Evolutionary conservation across 768 basidiomycete genomes (phyloP), one percentile per base, ranked within the genome.

Genomic region (Rhodotorula graminis): DNA sequence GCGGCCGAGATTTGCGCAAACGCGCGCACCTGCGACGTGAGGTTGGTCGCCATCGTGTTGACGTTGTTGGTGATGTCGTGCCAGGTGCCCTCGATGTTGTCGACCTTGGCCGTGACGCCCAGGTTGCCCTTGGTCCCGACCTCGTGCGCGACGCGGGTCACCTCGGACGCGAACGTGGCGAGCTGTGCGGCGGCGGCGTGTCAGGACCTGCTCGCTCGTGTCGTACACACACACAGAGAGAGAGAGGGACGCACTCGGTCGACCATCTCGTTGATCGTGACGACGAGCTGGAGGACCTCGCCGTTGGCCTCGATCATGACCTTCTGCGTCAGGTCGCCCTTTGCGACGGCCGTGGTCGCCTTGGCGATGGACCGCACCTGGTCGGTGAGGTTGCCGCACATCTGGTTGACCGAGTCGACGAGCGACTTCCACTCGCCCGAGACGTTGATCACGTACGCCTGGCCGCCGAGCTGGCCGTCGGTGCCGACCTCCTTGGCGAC

Each of bases 121-220:
- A 98, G 84, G 82, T 97, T 97, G n/a, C 96, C 95, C 79, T 97
- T 93, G 23, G 95, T 97, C 59, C 95, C 95, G 79, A 99, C 95
- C 81, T 99, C 94, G 47, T 93, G 84, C 3, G 96, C 96, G 65
- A 99, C 95, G 79, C 95, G 91, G 82, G 93, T 97, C 70, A 97
- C 89, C 79, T 90, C 88, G 40, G 86, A 85, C 61, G 88, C 88
- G 80, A 89, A 90, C 77, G 87, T 86, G 27, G 87, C 87, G 69
- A 82, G 78, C 67, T 55, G n/a, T 15, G 27, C 37, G 53, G 29
- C 14, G 50, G 80, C 77, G 77, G 27, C 31, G 42, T 5, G 55
- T 65, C 50, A 27, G 25, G 1, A 52, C 10, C 19, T 52, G 23
- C 23, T 52, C 12, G 18, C 8, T 7, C 14, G 44, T 18, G 12